Evolutionary conservation across 371 early-diverging fungal species (phyloP).

Genomic region (Circinella umbellata): DNA sequence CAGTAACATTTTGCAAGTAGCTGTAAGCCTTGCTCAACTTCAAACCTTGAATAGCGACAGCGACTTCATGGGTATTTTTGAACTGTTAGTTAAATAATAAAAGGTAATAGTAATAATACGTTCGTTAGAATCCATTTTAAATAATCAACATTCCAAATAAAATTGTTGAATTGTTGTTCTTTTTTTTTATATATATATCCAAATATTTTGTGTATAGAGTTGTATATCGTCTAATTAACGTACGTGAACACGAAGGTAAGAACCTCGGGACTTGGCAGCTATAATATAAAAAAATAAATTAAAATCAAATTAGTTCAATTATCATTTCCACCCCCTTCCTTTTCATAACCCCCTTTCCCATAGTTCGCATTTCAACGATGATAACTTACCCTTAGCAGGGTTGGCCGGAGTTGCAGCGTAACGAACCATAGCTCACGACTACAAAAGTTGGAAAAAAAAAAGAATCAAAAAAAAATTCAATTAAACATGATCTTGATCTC

Average conservation of each 20-base stretch:
- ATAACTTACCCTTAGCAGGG: conserved; percentile 55
- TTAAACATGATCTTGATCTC: not conserved
- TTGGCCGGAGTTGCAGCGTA: conserved; percentile 65
- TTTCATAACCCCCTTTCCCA: not conserved
- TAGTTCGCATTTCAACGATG: not conserved
- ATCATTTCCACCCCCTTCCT: not conserved
- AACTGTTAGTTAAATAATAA: conserved; percentile 42
- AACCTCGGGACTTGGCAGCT: conserved; percentile 95
- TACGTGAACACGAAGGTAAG: conserved; percentile 96
- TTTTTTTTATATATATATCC: conserved; percentile 21
- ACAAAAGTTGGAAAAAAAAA: not conserved
- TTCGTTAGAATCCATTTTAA: not conserved
- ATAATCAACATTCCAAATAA: no score
- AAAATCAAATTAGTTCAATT: not conserved
- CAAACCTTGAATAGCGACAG: conserved; percentile 94
- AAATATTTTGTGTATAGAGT: not conserved
- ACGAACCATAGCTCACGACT: conserved; percentile 51
- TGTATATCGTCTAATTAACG: conserved; percentile 10
- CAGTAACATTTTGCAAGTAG: conserved; percentile 94
- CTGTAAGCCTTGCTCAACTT: conserved; percentile 93
- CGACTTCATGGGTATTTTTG: conserved; percentile 99
- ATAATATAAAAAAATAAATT: conserved; percentile 15
- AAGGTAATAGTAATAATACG: not conserved
- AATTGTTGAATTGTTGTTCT: not conserved
- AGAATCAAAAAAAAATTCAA: conserved; percentile 3